Conservation (phyloP, 352 stramenopile genomes). For the Halophytophthora batemanensis region DNA sequence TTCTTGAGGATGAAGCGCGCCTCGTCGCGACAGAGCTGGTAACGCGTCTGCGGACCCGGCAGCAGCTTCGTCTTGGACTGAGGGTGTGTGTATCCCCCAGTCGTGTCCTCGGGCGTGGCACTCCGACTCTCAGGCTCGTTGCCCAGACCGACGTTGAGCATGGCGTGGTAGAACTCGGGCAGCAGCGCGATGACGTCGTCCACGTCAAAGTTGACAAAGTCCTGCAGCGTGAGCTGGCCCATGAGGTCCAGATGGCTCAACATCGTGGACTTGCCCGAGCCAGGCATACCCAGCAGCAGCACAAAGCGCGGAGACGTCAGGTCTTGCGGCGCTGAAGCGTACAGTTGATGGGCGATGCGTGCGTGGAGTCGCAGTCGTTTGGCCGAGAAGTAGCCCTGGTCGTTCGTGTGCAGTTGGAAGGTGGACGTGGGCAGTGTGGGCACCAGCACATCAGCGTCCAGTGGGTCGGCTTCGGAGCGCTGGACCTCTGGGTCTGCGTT, state of each 20-base stretch:
- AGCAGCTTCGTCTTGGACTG: slow-evolving; percentile 25
- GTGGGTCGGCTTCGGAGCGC: slow-evolving; percentile 34
- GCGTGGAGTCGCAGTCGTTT: slow-evolving; percentile 63
- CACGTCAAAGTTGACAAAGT: slow-evolving; percentile 84
- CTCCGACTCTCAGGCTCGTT: slow-evolving; percentile 45
- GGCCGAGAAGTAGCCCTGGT: slow-evolving; percentile 54
- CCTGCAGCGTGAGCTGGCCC: slow-evolving; percentile 59
- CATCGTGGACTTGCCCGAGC: slow-evolving; percentile 73
- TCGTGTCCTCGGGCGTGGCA: slow-evolving; percentile 14
- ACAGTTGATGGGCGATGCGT: slow-evolving; percentile 73
- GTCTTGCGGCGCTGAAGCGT: slow-evolving; percentile 51
- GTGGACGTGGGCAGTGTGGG: slow-evolving; percentile 41
- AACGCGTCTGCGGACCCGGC: slow-evolving; percentile 59
- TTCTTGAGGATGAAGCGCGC: slow-evolving; percentile 80
- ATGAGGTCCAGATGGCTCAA: slow-evolving; percentile 71
- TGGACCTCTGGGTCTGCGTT: slow-evolving; percentile 17
- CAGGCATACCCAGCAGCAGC: slow-evolving; percentile 64
- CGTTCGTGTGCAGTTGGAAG: slow-evolving; percentile 60
- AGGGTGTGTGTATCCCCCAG: slow-evolving; percentile 6
- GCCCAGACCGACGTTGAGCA: slow-evolving; percentile 77
- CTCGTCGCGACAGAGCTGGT: slow-evolving; percentile 78
- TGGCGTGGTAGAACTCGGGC: slow-evolving; percentile 77
- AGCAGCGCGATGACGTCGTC: slow-evolving; percentile 78
- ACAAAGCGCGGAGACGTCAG: slow-evolving; percentile 60
- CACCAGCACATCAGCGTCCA: slow-evolving; percentile 39